Evolutionary conservation across 768 basidiomycete species (phyloP), one percentile per base, ranked within the genome.

Genomic region (Mycena haematopus): DNA sequence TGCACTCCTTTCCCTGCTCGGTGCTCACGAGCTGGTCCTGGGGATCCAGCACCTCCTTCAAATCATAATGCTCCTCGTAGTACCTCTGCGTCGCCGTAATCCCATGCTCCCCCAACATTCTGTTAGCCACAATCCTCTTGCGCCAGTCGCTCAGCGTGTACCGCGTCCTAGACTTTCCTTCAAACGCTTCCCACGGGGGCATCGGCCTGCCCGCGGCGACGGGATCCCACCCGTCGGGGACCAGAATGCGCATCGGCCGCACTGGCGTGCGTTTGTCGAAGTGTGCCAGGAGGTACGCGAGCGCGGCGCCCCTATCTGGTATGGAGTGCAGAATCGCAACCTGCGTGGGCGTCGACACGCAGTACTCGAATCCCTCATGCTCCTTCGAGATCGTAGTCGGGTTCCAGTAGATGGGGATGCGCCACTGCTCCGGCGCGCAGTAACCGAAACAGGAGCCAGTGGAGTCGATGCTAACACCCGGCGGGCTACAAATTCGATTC

Each of bases 301-400:
- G 14, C 29, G 58, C 58, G 42, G 50, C 29, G 19, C n/a, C 2
- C 42, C 31, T 21, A 22, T 59, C 57, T n/a, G n/a, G 49, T 3
- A 59, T 33, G 5, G 58, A 38, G 22, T 59, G 58, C 19, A 52
- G 27, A 7, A 21, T 50, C 25, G 50, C 58, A 40, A 59, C 58
- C 7, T 59, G 50, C 29, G 31, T 10, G 15, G 58, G 47, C 21
- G 21, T 35, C 19, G 21, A 44, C 6, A 59, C 29, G 24, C 17
- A 35, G 40, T 59, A 59, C 4, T 9, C 14, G 50, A 45, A 59
- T n/a, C 24, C 58, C 15, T 59, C 50, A 50, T 52, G 40, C 40
- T 52, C 31, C 15, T 19, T n/a, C 2, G 5, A 3, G 9, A 59
- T 58, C 2, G 38, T 42, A 6, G 19, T 22, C 24, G 56, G 56